Base-by-base conservation (phyloP, 352 stramenopile species). In the Phytopythium ostracodes region DNA sequence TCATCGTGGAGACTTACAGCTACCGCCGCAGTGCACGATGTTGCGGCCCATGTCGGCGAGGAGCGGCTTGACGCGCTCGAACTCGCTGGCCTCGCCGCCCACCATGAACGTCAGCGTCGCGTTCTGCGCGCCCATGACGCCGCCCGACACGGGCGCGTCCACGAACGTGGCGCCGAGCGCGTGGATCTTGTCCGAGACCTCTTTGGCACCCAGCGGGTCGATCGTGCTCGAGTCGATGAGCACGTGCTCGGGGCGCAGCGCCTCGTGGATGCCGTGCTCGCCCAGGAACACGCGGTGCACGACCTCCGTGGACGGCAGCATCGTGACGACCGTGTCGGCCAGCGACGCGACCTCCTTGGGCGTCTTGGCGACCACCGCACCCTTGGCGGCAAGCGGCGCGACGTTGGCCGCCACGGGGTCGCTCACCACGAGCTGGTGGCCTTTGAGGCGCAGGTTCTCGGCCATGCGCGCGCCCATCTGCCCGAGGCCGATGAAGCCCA, bases 91-190 rank as follows among this genome's bases (percentile, higher is more conserved):
- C 42, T 77, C 69, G 54, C 88, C 90, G 47, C 96, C 94, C 40
- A 98, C 91, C 91, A 99, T 99, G 78, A 99, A 99, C n/a, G 96
- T 99, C 18, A 99, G 77, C 44, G 94, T 99, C 29, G 79, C 96
- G 63, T 97, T 95, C 69, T 96, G 81, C 7, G 97, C 97, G n/a
- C 96, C 97, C 17, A 90, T 89, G 18, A 99, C 96, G n/a, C 96
- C 96, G 33, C 96, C 97, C 58, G 92, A 98, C 42, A 99, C 97
- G 1, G 97, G 97, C 18, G 97, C 96, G 73, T 99, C 97, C 11
- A 99, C 81, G 64, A 98, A 92, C 10, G 64, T 74, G 31, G 75
- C 85, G 8, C 81, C 77, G 25, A 57, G 64, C 42, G 65, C 60
- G 66, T 92, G 79, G 29, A 91, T 65, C 44, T 87, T 63, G n/a